phyloP scores from a whole-genome alignment of 1,284 basidiomycete species.

The Volvariella volvacea region DNA sequence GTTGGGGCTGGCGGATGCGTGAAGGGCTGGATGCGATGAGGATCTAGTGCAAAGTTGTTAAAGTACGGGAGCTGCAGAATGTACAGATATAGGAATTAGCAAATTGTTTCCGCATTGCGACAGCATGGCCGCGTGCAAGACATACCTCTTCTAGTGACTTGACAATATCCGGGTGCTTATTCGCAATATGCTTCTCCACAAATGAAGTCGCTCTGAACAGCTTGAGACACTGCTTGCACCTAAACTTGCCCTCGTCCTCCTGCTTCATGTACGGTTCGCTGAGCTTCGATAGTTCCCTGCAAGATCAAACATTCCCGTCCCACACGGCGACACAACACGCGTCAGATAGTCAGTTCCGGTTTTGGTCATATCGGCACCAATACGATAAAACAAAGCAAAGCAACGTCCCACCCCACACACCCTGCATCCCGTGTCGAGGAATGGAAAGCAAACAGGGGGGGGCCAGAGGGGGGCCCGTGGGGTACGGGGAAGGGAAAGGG shows the following conservation, averaged over 20 bases:
- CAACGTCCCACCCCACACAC: no score
- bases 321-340: no score
- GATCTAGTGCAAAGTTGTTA: conserved; percentile 92
- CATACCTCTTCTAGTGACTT: conserved; percentile 71
- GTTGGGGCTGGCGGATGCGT: conserved; percentile 62
- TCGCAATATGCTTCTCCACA: conserved; percentile 90
- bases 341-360: no score
- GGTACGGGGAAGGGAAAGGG: no score
- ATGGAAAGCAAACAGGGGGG: no score
- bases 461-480: no score
- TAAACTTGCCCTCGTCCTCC: conserved; percentile 92
- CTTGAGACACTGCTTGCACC: conserved; percentile 92
- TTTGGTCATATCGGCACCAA: no score
- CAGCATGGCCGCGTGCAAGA: neutral
- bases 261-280: conserved; percentile 81
- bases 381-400: no score
- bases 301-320: conserved; percentile 10
- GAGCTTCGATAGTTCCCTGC: conserved; percentile 74
- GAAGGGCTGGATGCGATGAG: conserved; percentile 84
- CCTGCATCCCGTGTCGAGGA: no score
- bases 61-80: conserved; percentile 69
- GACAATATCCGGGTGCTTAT: conserved; percentile 81
- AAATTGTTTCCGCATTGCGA: neutral
- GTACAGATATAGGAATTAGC: conserved; percentile 9
- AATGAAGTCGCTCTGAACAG: conserved; percentile 94